These are phyloP conservation scores for Limtongozyma cylindracea DNA, from an alignment of 805 yeast genomes.

Conservation along the genomic window DNA sequence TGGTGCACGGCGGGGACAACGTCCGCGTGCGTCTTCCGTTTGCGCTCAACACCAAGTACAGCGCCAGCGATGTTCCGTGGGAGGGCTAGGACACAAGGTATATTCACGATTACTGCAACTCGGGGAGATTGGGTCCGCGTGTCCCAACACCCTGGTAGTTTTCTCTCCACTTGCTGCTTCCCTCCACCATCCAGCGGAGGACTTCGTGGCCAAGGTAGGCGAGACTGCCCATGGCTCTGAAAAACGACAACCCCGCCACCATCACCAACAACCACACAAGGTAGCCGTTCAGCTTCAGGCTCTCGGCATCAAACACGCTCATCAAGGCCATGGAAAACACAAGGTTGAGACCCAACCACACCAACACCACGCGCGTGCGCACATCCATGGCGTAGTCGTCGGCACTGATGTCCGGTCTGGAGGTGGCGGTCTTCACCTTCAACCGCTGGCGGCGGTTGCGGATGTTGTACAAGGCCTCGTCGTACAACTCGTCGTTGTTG, in stretches of 20 bases:
- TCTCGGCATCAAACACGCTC: slow-evolving; percentile 51
- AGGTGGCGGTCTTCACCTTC: slow-evolving; percentile 8
- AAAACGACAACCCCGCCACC: slow-evolving; percentile 61
- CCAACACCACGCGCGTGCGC: slow-evolving; percentile 81
- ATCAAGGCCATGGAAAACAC: slow-evolving; percentile 69
- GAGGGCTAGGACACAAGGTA: no score
- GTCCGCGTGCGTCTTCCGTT: no score
- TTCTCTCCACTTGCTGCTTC: slow-evolving; percentile 15
- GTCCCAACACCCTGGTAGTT: slow-evolving; percentile 13
- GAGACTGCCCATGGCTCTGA: slow-evolving; percentile 66
- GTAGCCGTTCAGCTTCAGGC: slow-evolving; percentile 36
- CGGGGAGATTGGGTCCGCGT: no score
- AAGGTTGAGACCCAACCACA: slow-evolving; percentile 77
- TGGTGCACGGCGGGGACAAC: no score
- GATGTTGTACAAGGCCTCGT: slow-evolving; percentile 46
- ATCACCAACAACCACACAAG: slow-evolving; percentile 75
- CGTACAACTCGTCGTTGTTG: slow-evolving; percentile 66
- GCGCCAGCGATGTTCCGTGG: no score
- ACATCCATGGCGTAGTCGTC: slow-evolving; percentile 90
- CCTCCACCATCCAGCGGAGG: slow-evolving; percentile 12
- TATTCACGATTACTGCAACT: no score
- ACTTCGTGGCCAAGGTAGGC: slow-evolving; percentile 26
- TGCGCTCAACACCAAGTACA: no score
- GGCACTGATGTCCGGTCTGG: slow-evolving; percentile 12
- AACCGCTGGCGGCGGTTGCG: slow-evolving; percentile 43